Conservation (phyloP, 192 early-diverging fungal species). For the Podila epicladia region DNA sequence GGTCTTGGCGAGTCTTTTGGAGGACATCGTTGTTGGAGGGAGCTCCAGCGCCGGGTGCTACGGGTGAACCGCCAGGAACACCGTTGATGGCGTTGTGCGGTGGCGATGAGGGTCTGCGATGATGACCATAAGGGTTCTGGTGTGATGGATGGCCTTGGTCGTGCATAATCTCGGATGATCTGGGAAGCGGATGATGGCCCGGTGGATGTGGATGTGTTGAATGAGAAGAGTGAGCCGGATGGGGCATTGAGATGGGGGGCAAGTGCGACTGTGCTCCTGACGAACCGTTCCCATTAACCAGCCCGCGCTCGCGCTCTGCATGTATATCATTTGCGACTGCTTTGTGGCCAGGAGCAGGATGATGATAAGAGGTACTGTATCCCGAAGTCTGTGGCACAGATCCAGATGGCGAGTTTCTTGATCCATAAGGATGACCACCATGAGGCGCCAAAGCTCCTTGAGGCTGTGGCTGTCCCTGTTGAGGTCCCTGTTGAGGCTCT, state of each 20-base stretch:
- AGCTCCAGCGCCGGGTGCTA: background rate
- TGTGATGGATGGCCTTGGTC: slow-evolving; percentile 28
- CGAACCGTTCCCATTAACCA: background rate
- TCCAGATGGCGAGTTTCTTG: slow-evolving; percentile 19
- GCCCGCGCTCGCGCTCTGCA: slow-evolving; percentile 9
- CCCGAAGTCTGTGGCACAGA: slow-evolving; percentile 12
- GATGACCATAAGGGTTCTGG: slow-evolving; percentile 26
- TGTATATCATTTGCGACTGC: slow-evolving; percentile 7
- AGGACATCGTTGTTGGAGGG: slow-evolving; percentile 54
- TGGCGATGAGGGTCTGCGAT: slow-evolving; percentile 35
- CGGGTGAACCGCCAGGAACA: slow-evolving; percentile 4
- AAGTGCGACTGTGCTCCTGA: slow-evolving; percentile 14
- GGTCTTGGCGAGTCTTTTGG: slow-evolving; percentile 63
- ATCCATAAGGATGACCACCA: slow-evolving; percentile 29
- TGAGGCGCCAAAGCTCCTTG: slow-evolving; percentile 9
- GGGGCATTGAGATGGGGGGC: slow-evolving; percentile 24
- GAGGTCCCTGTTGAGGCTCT: slow-evolving; percentile 13
- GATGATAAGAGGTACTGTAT: slow-evolving; percentile 26
- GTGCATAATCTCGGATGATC: slow-evolving; percentile 26
- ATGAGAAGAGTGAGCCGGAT: slow-evolving; percentile 4
- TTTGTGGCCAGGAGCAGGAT: slow-evolving; percentile 12
- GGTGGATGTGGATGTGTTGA: background rate
- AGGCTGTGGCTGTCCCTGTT: slow-evolving; percentile 6
- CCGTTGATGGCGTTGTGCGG: slow-evolving; percentile 36
- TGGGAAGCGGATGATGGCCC: slow-evolving; percentile 22